Evolutionary conservation across 2,329 filamentous ascomycete genomes (phyloP), one percentile per base, ranked within the genome.

Genomic region (Graphilbum sp.): DNA sequence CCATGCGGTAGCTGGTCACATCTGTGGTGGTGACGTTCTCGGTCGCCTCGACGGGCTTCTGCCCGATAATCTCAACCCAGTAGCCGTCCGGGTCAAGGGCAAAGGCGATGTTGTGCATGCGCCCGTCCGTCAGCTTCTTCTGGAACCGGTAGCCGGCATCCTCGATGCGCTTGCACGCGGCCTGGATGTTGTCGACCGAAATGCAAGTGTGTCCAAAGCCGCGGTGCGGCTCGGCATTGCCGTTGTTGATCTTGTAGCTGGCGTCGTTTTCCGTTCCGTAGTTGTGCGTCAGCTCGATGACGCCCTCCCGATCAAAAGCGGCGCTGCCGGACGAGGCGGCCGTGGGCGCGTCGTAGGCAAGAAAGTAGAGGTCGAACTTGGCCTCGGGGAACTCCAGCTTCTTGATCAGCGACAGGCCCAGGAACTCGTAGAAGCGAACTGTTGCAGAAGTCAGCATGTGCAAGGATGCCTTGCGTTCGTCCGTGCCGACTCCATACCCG

Each of bases 351-450:
- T 94, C 79, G 61, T 92, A 96, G 42, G 79, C 86, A 43, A 98
- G 69, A 63, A 96, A 96, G 67, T 96, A 96, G 21, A 95, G 74
- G 51, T 90, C 84, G 58, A 96, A 96, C 54, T 92, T 94, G 58
- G 74, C 75, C 43, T 94, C 86, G 13, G 87, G 81, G 53, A 85
- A 82, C 45, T 79, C 66, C 34, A 90, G 67, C 61, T 87, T 82
- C 52, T 83, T 75, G 57, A 96, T 71, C 45, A 86, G 61, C 53
- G 69, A 86, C 71, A 96, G 76, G 50, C 90, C 90, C 16, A 98
- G 72, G 57, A 85, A 82, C 55, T 94, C 79, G 60, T 96, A 98
- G 61, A 93, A 98, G 49, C 88, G 81, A 59, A 96, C 75, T 72
- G 54, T 21, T 16, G 18, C 5, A 2, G 24, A 20, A 4, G 32